Evolutionary conservation across 2,329 filamentous ascomycete species (phyloP).

Genomic region (Cladosporium sp.): DNA sequence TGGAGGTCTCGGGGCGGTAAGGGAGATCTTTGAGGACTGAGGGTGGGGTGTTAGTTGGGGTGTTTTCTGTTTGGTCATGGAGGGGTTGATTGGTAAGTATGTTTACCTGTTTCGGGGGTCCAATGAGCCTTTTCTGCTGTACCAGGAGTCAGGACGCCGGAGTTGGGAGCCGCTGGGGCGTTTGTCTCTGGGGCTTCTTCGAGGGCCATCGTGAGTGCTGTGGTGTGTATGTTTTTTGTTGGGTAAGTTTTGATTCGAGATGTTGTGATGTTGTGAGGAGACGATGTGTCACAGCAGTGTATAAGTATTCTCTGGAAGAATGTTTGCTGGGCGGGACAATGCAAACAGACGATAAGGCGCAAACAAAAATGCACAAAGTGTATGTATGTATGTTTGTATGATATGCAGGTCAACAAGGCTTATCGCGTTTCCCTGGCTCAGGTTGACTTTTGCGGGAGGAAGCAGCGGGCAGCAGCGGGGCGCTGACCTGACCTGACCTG

Average conservation of each 20-base stretch:
- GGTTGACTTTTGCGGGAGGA: not conserved
- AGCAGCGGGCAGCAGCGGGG: too few relatives aligned
- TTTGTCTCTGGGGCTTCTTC: conserved; percentile 18
- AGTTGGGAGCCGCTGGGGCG: conserved; percentile 14
- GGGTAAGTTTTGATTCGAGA: not conserved
- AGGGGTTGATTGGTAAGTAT: conserved; percentile 19
- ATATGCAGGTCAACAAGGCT: not conserved
- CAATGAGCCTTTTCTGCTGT: conserved; percentile 29
- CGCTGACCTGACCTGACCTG: too few relatives aligned
- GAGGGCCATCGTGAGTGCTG: not conserved
- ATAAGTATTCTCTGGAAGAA: too few relatives aligned
- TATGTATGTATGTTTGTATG: not conserved
- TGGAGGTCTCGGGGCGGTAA: conserved; percentile 54
- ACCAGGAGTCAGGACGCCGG: conserved; percentile 15
- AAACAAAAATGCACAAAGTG: not conserved
- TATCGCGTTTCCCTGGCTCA: too few relatives aligned
- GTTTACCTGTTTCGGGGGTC: conserved; percentile 46
- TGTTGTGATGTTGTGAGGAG: not conserved
- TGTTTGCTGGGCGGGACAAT: not conserved
- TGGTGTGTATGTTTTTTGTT: not conserved
- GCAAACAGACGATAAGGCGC: not conserved
- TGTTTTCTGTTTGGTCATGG: not conserved
- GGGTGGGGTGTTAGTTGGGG: not conserved
- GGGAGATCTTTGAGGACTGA: conserved; percentile 63
- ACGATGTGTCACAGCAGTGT: not conserved